phyloP scores from a whole-genome alignment of 352 stramenopile genomes.

The Pythium chondricola region DNA sequence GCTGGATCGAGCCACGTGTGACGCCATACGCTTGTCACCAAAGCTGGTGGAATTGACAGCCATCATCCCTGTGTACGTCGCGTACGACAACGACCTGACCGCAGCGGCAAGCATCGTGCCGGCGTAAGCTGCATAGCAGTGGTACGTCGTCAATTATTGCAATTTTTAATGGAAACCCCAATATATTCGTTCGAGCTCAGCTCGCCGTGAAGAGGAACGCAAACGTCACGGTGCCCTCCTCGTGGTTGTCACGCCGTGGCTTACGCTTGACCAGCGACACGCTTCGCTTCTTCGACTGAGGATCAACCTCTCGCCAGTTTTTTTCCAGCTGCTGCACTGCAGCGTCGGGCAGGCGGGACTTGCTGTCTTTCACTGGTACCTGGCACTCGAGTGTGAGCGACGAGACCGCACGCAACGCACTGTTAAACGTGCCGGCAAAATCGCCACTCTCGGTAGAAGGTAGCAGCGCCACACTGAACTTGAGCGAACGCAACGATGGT shows the following conservation, averaged over 20 bases:
- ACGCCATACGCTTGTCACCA: no score
- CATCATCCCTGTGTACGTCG: no score
- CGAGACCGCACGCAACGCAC: neutral
- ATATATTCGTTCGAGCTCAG: no score
- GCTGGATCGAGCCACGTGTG: no score
- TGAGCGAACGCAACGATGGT: slow-evolving; percentile 17
- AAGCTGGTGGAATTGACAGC: no score
- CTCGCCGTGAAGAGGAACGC: slow-evolving; percentile 32
- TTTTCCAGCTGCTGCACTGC: slow-evolving; percentile 17
- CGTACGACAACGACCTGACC: no score
- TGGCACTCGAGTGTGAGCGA: slow-evolving; percentile 16
- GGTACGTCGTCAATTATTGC: no score
- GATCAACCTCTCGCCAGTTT: slow-evolving; percentile 18
- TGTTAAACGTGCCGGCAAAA: slow-evolving; percentile 7
- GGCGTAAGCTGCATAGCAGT: no score
- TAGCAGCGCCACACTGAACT: slow-evolving; percentile 19
- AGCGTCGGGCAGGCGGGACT: slow-evolving; percentile 12
- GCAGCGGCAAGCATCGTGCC: no score
- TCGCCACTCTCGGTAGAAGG: neutral
- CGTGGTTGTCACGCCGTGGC: slow-evolving; percentile 7
- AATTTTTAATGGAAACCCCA: no score
- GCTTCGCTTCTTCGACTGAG: neutral
- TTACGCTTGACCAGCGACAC: slow-evolving; percentile 33
- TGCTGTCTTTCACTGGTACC: slow-evolving; percentile 14
- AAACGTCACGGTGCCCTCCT: slow-evolving; percentile 17